Conservation (phyloP, 2,329 filamentous ascomycete genomes). For the Aspergillus fructus region DNA sequence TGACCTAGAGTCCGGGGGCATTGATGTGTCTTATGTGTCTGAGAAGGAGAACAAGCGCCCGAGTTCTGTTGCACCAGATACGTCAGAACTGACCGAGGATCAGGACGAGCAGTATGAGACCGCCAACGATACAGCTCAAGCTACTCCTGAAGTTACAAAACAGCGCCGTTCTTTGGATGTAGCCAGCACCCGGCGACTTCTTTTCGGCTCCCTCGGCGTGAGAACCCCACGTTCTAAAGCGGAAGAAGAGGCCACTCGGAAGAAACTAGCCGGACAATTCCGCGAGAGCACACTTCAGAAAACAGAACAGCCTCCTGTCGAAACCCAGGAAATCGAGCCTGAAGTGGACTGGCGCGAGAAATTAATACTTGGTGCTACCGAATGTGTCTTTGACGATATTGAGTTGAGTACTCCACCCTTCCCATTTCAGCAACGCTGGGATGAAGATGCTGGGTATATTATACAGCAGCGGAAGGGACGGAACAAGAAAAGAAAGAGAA, state of each 20-base stretch:
- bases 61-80: constrained; percentile 6
- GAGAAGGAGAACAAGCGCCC: constrained; percentile 33
- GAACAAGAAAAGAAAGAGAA: constrained; percentile 42
- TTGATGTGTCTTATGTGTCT: constrained; percentile 44
- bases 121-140: constrained; percentile 11
- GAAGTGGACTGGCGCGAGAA: constrained; percentile 70
- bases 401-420: constrained; percentile 76
- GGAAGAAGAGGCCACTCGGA: constrained; percentile 64
- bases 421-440: constrained; percentile 88
- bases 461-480: constrained; percentile 41
- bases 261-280: constrained; percentile 58
- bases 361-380: constrained; percentile 74
- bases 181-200: constrained; percentile 63
- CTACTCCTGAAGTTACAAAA: constrained; percentile 21
- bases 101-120: constrained; percentile 11
- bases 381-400: constrained; percentile 73
- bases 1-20: constrained; percentile 52
- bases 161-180: constrained; percentile 53
- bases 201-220: constrained; percentile 72
- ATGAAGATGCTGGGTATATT: constrained; percentile 64
- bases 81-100: constrained; percentile 10
- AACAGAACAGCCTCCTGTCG: constrained; percentile 22
- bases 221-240: constrained; percentile 66
- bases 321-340: constrained; percentile 45
- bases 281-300: constrained; percentile 32